Base-by-base conservation (phyloP, 176 grass and related monocot genomes). In the Lolium rigidum region DNA sequence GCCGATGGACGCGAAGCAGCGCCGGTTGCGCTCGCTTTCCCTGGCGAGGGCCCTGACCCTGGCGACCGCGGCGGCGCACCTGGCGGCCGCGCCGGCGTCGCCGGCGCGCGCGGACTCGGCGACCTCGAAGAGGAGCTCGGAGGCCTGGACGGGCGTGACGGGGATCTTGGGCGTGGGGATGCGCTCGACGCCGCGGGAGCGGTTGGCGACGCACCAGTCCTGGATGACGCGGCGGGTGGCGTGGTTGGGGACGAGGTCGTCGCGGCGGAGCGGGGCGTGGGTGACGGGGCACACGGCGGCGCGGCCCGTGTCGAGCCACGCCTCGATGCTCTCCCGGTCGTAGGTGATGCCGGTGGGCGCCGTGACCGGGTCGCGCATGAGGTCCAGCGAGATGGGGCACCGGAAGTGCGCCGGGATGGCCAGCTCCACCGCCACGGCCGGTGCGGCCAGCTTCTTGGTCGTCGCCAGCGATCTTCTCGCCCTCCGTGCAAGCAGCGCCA, bases 141-240 rank as follows among this genome's bases (percentile, higher is more conserved):
- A 86, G 0, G 82, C 89, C 66, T 94, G 93, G 24, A 76, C 81
- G 37, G 75, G 88, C n/a, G 77, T 93, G 47, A 98, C 78, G 48
- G 95, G 95, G 74, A 98, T 95, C 88, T 93, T 94, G 18, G 95
- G 95, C 20, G 95, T 98, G 51, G 93, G 95, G 35, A 98, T 98
- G 11, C 95, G 88, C 83, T 98, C 93, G n/a, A 98, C 72, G n/a
- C 95, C 95, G 41, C 60, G 76, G 61, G 93, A 82, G 7, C 93
- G 83, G 89, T 95, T 92, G 15, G 86, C 87, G 24, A 94, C 95
- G 80, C 95, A 98, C 95, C 95, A 98, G 83, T 95, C 91, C 88
- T 98, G 95, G 65, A 98, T 98, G 38, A 98, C 81, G 58, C 91
- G 78, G 26, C 86, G 89, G 46, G 92, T 79, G 66, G 91, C 77